These are phyloP conservation scores for Zizania palustris DNA, from an alignment of 202 grass and related monocot species.

Conservation along the genomic window DNA sequence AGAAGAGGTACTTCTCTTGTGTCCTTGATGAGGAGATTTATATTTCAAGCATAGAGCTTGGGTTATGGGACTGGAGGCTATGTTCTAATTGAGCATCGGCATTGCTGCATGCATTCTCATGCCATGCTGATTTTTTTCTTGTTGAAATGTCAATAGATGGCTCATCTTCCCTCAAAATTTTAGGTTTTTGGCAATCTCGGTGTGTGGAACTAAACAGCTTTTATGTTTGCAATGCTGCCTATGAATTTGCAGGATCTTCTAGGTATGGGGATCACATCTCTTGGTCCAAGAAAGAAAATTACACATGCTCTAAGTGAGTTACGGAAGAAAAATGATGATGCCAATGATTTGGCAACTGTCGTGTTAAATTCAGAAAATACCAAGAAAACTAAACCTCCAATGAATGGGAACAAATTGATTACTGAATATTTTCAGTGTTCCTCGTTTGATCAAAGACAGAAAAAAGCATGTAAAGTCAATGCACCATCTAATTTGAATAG, in stretches of 20 bases:
- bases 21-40: conserved; percentile 1
- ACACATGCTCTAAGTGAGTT: conserved; percentile 67
- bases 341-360: conserved; percentile 41
- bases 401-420: conserved; percentile 86
- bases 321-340: conserved; percentile 54
- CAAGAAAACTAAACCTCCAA: conserved; percentile 51
- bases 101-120: background rate
- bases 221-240: conserved; percentile 15
- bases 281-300: conserved; percentile 94
- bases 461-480: conserved; percentile 21
- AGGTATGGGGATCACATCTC: conserved; percentile 75
- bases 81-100: background rate
- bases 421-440: conserved; percentile 77
- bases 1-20: conserved; percentile 73
- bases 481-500: conserved; percentile 48
- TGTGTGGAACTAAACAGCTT: background rate
- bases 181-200: conserved; percentile 14
- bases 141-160: conserved; percentile 4
- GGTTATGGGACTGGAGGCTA: background rate
- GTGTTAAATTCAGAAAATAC: conserved; percentile 44
- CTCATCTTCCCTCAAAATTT: background rate
- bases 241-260: conserved; percentile 76
- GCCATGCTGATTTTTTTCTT: conserved; percentile 16
- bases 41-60: conserved; percentile 21
- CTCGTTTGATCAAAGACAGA: conserved; percentile 49